These are phyloP conservation scores for Pleurotus tuoliensis DNA, from an alignment of 768 basidiomycete genomes.

Conservation along the genomic window DNA sequence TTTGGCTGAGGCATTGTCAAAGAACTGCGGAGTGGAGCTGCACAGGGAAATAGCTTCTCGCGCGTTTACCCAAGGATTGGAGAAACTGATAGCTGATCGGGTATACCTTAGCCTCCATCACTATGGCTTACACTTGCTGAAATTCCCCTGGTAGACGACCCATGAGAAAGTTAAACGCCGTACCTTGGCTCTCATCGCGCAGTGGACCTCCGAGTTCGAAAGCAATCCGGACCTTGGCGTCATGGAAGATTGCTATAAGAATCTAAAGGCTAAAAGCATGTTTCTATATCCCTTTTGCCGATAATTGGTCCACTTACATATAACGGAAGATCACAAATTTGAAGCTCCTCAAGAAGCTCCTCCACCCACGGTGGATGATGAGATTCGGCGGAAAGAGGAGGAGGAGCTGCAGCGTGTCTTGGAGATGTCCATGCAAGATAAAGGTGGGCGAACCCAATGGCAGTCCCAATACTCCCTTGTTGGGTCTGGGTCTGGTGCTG, in stretches of 20 bases:
- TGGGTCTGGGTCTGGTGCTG: constrained; percentile 17
- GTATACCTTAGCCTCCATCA: constrained; percentile 31
- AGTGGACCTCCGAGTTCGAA: constrained; percentile 86
- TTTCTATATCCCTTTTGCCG: neutral
- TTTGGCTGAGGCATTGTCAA: constrained; percentile 82
- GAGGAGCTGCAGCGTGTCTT: constrained; percentile 92
- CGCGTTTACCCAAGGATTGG: constrained; percentile 86
- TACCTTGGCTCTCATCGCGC: constrained; percentile 64
- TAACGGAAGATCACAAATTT: constrained; percentile 64
- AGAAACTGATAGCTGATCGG: constrained; percentile 84
- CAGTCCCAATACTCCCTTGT: constrained; percentile 32
- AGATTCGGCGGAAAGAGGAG: constrained; percentile 80
- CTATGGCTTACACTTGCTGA: neutral
- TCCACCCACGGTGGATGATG: constrained; percentile 73
- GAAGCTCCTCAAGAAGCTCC: constrained; percentile 56
- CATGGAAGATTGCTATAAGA: constrained; percentile 87
- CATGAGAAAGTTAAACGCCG: constrained; percentile 88
- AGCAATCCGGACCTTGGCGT: constrained; percentile 76
- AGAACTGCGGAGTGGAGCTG: constrained; percentile 82
- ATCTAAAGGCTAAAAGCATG: constrained; percentile 78
- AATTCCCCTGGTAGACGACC: constrained; percentile 54
- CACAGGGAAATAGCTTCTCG: constrained; percentile 86
- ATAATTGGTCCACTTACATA: neutral
- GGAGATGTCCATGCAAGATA: constrained; percentile 91
- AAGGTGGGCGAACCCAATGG: constrained; percentile 71